Evolutionary conservation across 306 rosid species (phyloP), one percentile per base, ranked within the genome.

Genomic region (Sechiopsis laciniata): DNA sequence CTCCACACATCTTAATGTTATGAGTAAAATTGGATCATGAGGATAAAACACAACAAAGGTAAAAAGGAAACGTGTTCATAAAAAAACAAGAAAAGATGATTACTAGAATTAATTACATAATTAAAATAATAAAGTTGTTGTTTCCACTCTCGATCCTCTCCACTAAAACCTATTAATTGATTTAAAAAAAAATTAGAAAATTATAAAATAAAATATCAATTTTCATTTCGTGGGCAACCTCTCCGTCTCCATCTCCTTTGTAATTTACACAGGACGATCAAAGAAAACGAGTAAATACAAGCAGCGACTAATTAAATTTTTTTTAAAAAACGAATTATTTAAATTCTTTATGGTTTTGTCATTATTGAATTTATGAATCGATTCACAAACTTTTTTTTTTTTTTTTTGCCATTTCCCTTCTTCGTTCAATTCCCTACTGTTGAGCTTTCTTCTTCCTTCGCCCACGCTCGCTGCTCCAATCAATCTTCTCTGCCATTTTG

Each of bases 401-500:
- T 51, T 60, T 60, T 29, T 60, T 8, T 21, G 62, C 59, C 3
- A 55, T 17, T 56, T 21, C 19, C 13, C 55, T 68, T 46, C 73
- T 45, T 20, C 37, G 55, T 67, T 46, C 72, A 17, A 58, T 58
- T 58, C 6, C 9, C 35, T n/a, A 67, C 56, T 67, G 55, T 46
- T 67, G 21, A 52, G n/a, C 53, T 10, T 46, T 40, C 46, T 65
- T 42, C 71, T 42, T 68, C 55, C 20, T 37, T 37, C 42, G 56
- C 40, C 56, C 19, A 46, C 55, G 55, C 37, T 12, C 13, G 48
- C 72, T 45, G 73, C 57, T 68, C 73, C 73, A 21, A 68, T 68
- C 73, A 68, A 68, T 65, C 71, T 65, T 14, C 56, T 48, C 40
- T 21, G 40, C 73, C 73, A 21, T 68, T 16, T 68, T 20, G 4